Conservation (phyloP, 1,284 basidiomycete species). For the Ganoderma resinaceum region DNA sequence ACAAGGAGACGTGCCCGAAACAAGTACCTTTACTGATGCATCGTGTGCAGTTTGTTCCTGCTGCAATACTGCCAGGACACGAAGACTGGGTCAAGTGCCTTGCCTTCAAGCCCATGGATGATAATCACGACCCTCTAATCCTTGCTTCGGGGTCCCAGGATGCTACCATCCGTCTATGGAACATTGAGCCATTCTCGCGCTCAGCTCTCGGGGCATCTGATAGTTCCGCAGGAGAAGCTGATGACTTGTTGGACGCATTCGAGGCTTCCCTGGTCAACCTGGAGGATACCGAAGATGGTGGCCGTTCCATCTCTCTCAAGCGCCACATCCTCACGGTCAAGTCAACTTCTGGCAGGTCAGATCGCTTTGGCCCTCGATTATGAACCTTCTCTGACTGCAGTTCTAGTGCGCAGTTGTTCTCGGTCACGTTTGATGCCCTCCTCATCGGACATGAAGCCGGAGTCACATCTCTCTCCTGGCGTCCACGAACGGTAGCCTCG, state of each 20-base stretch:
- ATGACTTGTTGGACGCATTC: constrained; percentile 87
- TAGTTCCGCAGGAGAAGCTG: constrained; percentile 46
- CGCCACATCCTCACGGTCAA: constrained; percentile 78
- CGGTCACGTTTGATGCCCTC: constrained; percentile 89
- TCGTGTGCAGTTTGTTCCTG: constrained; percentile 60
- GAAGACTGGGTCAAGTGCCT: constrained; percentile 93
- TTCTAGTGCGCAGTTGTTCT: constrained; percentile 65
- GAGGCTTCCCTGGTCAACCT: constrained; percentile 80
- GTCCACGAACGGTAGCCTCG: constrained; percentile 46
- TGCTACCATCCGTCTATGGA: constrained; percentile 90
- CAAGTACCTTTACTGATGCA: constrained; percentile 2
- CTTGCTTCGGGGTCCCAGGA: constrained; percentile 95
- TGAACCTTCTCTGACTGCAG: background rate
- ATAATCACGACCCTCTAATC: constrained; percentile 49
- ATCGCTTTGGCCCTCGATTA: constrained; percentile 25
- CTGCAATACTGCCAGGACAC: constrained; percentile 78
- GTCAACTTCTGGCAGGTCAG: constrained; percentile 54
- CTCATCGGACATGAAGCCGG: constrained; percentile 93
- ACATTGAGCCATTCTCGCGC: constrained; percentile 58
- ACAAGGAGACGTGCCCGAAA: no score
- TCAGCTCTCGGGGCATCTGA: constrained; percentile 30
- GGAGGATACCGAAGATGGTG: constrained; percentile 68
- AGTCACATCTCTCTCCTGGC: constrained; percentile 88
- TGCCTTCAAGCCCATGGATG: constrained; percentile 58
- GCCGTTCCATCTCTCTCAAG: constrained; percentile 85